phyloP scores from a whole-genome alignment of 257 asterid species.

The Penstemon eatonii region DNA sequence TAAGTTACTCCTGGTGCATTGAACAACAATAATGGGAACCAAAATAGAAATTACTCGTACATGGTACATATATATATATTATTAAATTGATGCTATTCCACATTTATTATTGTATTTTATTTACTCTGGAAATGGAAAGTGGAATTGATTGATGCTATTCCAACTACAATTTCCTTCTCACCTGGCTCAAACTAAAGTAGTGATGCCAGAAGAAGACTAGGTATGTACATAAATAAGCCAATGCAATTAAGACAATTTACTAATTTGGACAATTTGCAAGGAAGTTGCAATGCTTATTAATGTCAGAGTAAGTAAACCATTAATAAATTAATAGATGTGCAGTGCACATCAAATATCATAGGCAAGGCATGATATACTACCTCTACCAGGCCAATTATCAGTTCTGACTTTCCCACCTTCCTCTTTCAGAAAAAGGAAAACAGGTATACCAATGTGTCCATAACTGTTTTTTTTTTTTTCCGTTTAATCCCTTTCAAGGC shows the following conservation, averaged over 20 bases:
- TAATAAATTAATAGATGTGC: background rate
- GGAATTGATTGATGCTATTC: background rate
- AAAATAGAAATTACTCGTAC: too few species aligned
- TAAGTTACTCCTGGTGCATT: constrained; percentile 8
- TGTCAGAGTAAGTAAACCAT: background rate
- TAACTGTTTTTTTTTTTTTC: background rate
- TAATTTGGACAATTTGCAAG: background rate
- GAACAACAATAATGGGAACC: background rate
- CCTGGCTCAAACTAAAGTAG: background rate
- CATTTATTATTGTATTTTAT: too few species aligned
- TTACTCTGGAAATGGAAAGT: background rate
- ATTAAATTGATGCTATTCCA: too few species aligned
- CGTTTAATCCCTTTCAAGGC: too few species aligned
- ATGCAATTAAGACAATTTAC: background rate
- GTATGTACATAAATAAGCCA: background rate
- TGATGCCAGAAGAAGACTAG: background rate
- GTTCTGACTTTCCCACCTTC: background rate
- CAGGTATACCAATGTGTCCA: background rate
- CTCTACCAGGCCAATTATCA: background rate
- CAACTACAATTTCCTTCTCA: background rate
- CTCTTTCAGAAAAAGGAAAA: background rate
- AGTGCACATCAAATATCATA: constrained; percentile 6
- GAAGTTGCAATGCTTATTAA: constrained; percentile 1
- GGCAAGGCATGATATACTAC: background rate
- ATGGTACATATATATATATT: background rate